A percentile compares a stretch with the other conserved stretches of the same genome.
phyloP scores from a whole-genome alignment of 805 yeast species.

The Saccharomycopsis microspora region DNA sequence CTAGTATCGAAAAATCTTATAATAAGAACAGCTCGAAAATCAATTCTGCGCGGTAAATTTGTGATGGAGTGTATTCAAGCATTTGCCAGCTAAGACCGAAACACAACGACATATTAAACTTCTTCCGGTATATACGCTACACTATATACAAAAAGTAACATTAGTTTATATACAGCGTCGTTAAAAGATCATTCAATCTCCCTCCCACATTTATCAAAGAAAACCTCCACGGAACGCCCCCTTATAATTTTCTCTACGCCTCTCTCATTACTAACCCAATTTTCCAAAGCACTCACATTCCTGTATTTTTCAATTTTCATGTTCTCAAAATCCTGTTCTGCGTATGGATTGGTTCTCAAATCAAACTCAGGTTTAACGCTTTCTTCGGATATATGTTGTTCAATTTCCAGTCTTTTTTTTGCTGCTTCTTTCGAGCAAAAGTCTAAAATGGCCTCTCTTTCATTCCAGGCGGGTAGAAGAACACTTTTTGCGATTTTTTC shows the following conservation, averaged over 20 bases:
- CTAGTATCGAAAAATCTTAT: too few species aligned
- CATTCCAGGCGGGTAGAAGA: conserved; percentile 24
- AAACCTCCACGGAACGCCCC: conserved; percentile 2
- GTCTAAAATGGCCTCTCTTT: conserved; percentile 12
- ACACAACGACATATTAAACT: too few species aligned
- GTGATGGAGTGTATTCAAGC: too few species aligned
- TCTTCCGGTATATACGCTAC: too few species aligned
- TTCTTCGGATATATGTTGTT: neutral
- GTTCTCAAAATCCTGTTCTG: conserved; percentile 6
- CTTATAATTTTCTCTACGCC: conserved; percentile 6
- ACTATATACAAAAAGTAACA: too few species aligned
- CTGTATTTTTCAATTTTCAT: neutral
- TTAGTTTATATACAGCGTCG: too few species aligned
- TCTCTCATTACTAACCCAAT: conserved; percentile 12
- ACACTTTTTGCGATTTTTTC: neutral
- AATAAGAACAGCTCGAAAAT: too few species aligned
- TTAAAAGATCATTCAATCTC: too few species aligned
- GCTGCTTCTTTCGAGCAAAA: conserved; percentile 2
- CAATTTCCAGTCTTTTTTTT: neutral
- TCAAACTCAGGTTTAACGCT: conserved; percentile 2
- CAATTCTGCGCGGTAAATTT: too few species aligned
- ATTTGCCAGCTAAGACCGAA: too few species aligned
- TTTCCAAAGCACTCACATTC: neutral
- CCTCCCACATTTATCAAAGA: conserved; percentile 5
- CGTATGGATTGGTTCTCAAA: conserved; percentile 11